Conservation (phyloP, 2,329 filamentous ascomycete genomes). For the Dissoconium aciculare region DNA sequence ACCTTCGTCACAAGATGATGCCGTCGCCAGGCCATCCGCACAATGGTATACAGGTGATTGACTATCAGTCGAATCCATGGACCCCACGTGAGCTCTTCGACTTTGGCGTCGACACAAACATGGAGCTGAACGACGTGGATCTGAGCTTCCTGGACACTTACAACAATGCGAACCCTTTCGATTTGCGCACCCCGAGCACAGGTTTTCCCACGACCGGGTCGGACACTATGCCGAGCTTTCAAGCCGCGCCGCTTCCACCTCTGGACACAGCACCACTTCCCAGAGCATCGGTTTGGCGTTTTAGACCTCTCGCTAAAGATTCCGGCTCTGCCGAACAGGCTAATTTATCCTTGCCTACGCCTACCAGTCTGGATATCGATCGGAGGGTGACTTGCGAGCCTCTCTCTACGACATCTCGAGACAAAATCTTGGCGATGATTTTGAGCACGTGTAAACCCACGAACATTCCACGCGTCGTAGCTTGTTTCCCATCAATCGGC, state of each 20-base stretch:
- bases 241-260: constrained; percentile 19
- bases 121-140: constrained; percentile 33
- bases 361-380: constrained; percentile 25
- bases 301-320: constrained; percentile 26
- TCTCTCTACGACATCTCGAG: constrained; percentile 31
- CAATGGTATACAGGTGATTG: constrained; percentile 16
- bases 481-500: constrained; percentile 47
- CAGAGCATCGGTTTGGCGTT: constrained; percentile 32
- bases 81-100: constrained; percentile 33
- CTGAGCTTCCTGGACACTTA: constrained; percentile 32
- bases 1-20: constrained; percentile 22
- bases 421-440: constrained; percentile 50
- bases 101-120: constrained; percentile 31
- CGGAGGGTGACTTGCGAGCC: constrained; percentile 30
- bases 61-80: constrained; percentile 24
- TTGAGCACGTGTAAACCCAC: constrained; percentile 42
- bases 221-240: constrained; percentile 22
- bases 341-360: constrained; percentile 28
- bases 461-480: constrained; percentile 38
- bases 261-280: constrained; percentile 25
- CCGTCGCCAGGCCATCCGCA: constrained; percentile 10
- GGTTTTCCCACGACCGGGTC: constrained; percentile 21
- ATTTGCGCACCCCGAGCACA: constrained; percentile 22
- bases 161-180: constrained; percentile 31
- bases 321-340: constrained; percentile 23